Conservation (phyloP, 2,329 filamentous ascomycete species). For the Colletotrichum viniferum region DNA sequence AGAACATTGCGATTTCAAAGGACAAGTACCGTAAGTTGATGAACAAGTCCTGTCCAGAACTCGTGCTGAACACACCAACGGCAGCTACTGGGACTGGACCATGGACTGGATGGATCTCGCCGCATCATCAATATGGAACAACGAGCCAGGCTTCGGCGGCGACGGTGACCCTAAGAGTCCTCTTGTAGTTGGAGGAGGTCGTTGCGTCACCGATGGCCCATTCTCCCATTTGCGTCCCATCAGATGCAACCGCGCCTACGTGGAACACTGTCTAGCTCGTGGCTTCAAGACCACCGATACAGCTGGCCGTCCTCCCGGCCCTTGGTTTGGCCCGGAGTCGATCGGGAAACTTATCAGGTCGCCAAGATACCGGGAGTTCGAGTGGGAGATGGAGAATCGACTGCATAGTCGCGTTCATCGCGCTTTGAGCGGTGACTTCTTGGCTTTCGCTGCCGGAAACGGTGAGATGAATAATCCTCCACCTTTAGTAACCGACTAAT, state of each 20-base stretch:
- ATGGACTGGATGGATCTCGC: not conserved
- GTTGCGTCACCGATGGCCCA: conserved; percentile 9
- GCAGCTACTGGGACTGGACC: not conserved
- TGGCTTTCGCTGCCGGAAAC: conserved; percentile 17
- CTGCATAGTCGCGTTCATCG: conserved; percentile 11
- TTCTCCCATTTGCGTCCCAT: conserved; percentile 20
- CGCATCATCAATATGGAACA: not conserved
- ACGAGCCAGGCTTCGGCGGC: not conserved
- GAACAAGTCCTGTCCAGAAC: not conserved
- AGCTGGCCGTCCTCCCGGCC: not conserved
- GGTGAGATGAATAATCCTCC: not conserved
- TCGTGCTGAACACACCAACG: not conserved
- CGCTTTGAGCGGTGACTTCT: conserved; percentile 15
- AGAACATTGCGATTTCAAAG: not conserved
- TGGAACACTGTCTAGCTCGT: conserved; percentile 3
- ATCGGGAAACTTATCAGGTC: not conserved
- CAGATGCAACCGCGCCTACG: conserved; percentile 15
- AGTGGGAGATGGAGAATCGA: not conserved
- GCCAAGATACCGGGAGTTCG: not conserved
- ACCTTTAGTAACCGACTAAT: not conserved
- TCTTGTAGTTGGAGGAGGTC: not conserved
- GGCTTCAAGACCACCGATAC: not conserved
- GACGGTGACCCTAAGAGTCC: not conserved
- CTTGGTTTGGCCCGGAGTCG: not conserved
- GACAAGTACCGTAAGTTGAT: not conserved